Conservation (phyloP, 176 grass and related monocot species). For the Triticum timopheevii region DNA sequence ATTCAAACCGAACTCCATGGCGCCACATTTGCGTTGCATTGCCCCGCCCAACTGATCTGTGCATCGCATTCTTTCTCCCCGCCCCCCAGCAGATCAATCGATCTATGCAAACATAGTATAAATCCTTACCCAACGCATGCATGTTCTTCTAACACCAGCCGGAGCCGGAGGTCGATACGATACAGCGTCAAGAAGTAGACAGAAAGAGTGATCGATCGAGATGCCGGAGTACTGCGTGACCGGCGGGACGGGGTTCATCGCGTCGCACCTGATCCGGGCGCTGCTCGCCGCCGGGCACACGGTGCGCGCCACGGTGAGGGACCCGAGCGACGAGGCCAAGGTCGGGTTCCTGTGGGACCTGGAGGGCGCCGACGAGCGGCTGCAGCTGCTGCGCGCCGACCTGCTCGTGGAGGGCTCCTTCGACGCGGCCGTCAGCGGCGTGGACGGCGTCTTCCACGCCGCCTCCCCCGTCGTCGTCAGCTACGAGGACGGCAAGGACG, state of each 20-base stretch:
- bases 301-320: constrained; percentile 71
- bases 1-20: constrained; percentile 11
- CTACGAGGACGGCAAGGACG: constrained; percentile 29
- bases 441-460: constrained; percentile 84
- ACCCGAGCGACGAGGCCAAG: constrained; percentile 57
- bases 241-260: constrained; percentile 77
- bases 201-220: background rate
- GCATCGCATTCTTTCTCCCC: background rate
- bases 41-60: background rate
- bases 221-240: constrained; percentile 84
- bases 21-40: background rate
- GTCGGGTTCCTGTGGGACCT: constrained; percentile 76
- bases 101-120: background rate
- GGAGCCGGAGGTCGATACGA: background rate
- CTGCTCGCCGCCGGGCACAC: constrained; percentile 60
- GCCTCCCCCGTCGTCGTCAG: constrained; percentile 53
- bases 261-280: constrained; percentile 55
- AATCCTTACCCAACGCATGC: background rate
- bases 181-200: too few species aligned
- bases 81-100: background rate
- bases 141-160: background rate
- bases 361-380: constrained; percentile 61
- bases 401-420: constrained; percentile 73
- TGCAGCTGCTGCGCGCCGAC: constrained; percentile 62
- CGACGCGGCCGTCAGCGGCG: constrained; percentile 56